These are phyloP conservation scores for Cenchrus purpureus DNA, from an alignment of 176 grass and related monocot genomes.

Conservation along the genomic window DNA sequence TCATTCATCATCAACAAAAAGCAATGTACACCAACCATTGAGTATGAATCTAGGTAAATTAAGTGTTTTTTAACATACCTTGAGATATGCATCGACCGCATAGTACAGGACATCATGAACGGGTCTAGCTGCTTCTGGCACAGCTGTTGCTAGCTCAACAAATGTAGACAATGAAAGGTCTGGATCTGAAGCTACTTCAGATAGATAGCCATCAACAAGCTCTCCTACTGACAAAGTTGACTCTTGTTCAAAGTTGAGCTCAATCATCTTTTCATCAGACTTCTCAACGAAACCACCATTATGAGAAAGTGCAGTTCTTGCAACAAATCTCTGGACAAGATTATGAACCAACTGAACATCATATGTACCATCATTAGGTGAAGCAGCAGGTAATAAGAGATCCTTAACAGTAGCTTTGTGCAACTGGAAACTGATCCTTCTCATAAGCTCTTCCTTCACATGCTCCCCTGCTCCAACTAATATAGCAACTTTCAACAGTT, in stretches of 20 bases:
- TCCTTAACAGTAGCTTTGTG: conserved; percentile 90
- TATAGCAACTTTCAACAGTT: conserved; percentile 88
- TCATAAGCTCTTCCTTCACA: conserved; percentile 83
- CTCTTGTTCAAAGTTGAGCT: conserved; percentile 67
- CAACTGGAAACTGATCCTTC: conserved; percentile 74
- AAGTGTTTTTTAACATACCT: conserved; percentile 65
- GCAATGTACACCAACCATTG: conserved; percentile 7
- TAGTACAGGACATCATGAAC: conserved; percentile 83
- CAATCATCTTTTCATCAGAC: conserved; percentile 76
- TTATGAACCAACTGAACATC: conserved; percentile 74
- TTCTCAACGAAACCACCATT: conserved; percentile 58
- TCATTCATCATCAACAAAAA: conserved; percentile 28
- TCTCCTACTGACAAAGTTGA: conserved; percentile 77
- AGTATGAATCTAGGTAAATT: conserved; percentile 6
- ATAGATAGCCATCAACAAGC: conserved; percentile 82
- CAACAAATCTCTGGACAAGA: conserved; percentile 81
- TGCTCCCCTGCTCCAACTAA: conserved; percentile 69
- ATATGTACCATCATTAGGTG: conserved; percentile 47
- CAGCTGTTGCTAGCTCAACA: conserved; percentile 65
- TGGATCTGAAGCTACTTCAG: conserved; percentile 83
- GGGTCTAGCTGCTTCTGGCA: conserved; percentile 77
- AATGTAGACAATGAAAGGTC: conserved; percentile 75
- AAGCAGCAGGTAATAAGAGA: conserved; percentile 71
- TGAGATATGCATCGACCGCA: conserved; percentile 93
- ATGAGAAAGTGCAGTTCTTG: conserved; percentile 49